These are phyloP conservation scores for Yarrowia sp. DNA, from an alignment of 805 yeast genomes.

Conservation along the genomic window DNA sequence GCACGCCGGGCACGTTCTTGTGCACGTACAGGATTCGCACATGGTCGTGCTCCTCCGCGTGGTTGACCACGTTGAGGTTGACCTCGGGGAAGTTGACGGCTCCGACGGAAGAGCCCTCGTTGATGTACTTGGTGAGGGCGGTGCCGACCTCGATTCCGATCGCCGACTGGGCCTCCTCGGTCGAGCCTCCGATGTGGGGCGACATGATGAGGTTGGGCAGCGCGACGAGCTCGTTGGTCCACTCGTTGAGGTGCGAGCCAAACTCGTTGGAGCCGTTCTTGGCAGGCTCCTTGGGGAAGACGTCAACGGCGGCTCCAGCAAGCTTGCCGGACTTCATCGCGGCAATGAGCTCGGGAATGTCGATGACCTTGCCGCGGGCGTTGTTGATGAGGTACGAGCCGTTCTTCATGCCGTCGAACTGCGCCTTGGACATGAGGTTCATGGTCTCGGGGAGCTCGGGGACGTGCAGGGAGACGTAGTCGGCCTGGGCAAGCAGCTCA, in stretches of 20 bases:
- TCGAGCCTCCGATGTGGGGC: conserved; percentile 98
- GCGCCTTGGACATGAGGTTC: conserved; percentile 83
- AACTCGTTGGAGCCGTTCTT: conserved; percentile 87
- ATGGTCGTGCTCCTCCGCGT: conserved; percentile 74
- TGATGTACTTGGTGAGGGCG: conserved; percentile 83
- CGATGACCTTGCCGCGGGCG: conserved; percentile 96
- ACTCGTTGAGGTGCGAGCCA: conserved; percentile 67
- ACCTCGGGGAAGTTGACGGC: conserved; percentile 99
- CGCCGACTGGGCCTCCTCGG: conserved; percentile 98
- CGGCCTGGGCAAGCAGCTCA: conserved; percentile 76
- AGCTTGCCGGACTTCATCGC: conserved; percentile 91
- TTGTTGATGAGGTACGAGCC: conserved; percentile 95
- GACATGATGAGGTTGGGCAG: conserved; percentile 88
- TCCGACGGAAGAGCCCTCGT: conserved; percentile 92
- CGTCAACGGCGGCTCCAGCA: conserved; percentile 97
- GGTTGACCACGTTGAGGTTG: conserved; percentile 77
- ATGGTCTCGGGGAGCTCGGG: conserved; percentile 93
- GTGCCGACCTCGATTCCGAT: conserved; percentile 94
- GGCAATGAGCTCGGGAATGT: conserved; percentile 86
- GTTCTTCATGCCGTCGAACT: conserved; percentile 92
- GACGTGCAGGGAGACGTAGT: conserved; percentile 89
- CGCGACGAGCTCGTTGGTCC: conserved; percentile 78
- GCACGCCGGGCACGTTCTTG: conserved; percentile 97
- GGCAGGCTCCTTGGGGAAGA: conserved; percentile 95
- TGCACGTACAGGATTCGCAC: conserved; percentile 96